Evolutionary conservation across 305 asterid genomes (phyloP), one percentile per base, ranked within the genome.

Genomic region (Petunia hybrid): DNA sequence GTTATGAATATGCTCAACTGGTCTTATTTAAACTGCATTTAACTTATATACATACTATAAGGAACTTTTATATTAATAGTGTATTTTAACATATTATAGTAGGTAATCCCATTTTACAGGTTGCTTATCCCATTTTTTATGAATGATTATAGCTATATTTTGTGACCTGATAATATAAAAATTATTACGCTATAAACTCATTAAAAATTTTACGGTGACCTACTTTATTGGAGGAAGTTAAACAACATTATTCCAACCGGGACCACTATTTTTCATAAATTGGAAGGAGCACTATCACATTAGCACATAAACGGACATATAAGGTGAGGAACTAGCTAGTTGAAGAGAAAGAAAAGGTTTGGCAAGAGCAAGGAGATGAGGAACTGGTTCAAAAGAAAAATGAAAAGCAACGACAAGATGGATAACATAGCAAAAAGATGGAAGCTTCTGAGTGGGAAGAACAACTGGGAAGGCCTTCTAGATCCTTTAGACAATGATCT

Each of bases 401-500:
- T 39, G 22, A 57, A 59, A 76, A 40, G 9, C 68, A 40, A 8
- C 1, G 53, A 41, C 38, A 56, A 59, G 35, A 77, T 48, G 61
- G 69, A 48, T 61, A 8, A n/a, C 59, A 74, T 74, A 46, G 79
- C 64, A n/a, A 45, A 53, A 64, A 87, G 86, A 89, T 94, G 98
- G 98, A 86, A 85, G 83, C 51, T 78, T 35, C 93, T 91, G 3
- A 91, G 92, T 46, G 98, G 97, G 57, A 3, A 76, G 6, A 82
- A 80, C 57, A 68, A 77, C 14, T 94, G 97, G 98, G 78, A 81
- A 45, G 92, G 89, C 2, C 84, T 92, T 1, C 42, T 92, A 6
- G 91, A 89, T 6, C 98, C 97, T 6, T 80, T 90, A 2, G 93
- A 94, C 76, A 55, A 66, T 2, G 90, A 90, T 61, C 94, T 92